Evolutionary conservation across 371 early-diverging fungal genomes (phyloP).

Genomic region (Lichtheimia hyalospora): DNA sequence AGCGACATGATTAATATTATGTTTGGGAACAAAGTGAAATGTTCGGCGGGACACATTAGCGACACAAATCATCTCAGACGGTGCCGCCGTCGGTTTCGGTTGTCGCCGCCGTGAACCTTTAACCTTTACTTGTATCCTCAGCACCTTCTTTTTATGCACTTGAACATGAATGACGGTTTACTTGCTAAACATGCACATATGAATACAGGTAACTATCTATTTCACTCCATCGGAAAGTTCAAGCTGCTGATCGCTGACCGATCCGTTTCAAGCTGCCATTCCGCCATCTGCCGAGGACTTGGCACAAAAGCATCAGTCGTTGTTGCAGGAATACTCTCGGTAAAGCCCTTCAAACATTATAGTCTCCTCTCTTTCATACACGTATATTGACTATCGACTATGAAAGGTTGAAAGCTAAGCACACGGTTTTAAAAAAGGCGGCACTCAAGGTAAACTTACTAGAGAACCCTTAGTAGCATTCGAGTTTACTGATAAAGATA

Average conservation of each 20-base stretch:
- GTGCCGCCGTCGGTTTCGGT: too few species aligned
- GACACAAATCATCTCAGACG: too few species aligned
- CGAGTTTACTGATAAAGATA: neutral
- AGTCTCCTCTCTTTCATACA: neutral
- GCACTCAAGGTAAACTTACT: slow-evolving; percentile 52
- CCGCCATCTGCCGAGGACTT: slow-evolving; percentile 59
- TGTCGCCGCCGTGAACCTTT: too few species aligned
- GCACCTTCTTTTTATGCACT: slow-evolving; percentile 8
- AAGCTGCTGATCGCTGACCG: neutral
- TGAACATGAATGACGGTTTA: slow-evolving; percentile 37
- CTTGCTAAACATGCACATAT: slow-evolving; percentile 33
- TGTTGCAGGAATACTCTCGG: slow-evolving; percentile 64
- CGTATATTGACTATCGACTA: neutral
- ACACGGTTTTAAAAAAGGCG: slow-evolving; percentile 63
- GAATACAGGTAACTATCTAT: slow-evolving; percentile 21
- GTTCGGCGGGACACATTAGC: too few species aligned
- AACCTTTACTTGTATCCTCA: too few species aligned
- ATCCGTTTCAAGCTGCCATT: slow-evolving; percentile 30
- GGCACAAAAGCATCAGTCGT: slow-evolving; percentile 58
- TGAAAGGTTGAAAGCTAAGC: slow-evolving; percentile 59
- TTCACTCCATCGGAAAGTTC: neutral
- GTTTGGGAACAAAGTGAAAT: too few species aligned
- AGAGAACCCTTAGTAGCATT: neutral
- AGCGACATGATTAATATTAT: too few species aligned
- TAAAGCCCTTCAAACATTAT: slow-evolving; percentile 18